phyloP scores from a whole-genome alignment of 2,329 filamentous ascomycete species.

The Cladophialophora bantiana region DNA sequence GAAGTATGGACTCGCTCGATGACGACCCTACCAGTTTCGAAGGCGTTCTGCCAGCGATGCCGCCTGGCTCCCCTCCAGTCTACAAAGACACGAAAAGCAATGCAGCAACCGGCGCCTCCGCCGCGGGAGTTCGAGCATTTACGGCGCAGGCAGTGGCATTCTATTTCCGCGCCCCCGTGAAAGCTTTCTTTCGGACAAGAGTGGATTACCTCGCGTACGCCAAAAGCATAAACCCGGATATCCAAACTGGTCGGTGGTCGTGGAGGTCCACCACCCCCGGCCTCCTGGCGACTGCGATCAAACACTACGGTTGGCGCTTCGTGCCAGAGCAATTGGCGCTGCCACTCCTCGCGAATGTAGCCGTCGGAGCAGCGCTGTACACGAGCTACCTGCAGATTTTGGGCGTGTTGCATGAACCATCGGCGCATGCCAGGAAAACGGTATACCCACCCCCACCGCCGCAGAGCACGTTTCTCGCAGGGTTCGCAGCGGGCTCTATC shows the following conservation, averaged over 20 bases:
- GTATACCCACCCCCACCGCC: conserved; percentile 66
- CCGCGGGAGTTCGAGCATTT: conserved; percentile 81
- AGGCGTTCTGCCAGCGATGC: conserved; percentile 35
- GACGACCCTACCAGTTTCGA: conserved; percentile 40
- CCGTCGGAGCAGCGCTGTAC: conserved; percentile 68
- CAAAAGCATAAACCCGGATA: conserved; percentile 66
- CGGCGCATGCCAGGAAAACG: conserved; percentile 63
- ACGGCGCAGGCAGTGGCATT: conserved; percentile 85
- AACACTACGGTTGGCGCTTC: conserved; percentile 68
- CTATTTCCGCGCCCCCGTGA: conserved; percentile 89
- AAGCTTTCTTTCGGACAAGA: conserved; percentile 88
- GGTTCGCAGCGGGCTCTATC: conserved; percentile 64
- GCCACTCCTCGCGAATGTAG: conserved; percentile 68
- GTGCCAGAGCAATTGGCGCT: conserved; percentile 70
- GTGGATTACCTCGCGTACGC: conserved; percentile 81
- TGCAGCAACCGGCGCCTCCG: conserved; percentile 77
- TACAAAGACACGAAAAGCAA: conserved; percentile 61
- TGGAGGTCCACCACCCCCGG: conserved; percentile 68
- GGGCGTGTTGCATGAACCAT: conserved; percentile 64
- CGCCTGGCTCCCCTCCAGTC: conserved; percentile 37
- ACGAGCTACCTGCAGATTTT: conserved; percentile 69
- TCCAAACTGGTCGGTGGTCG: conserved; percentile 58
- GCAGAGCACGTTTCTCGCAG: conserved; percentile 63
- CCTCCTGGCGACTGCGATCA: conserved; percentile 66
- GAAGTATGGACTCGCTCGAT: conserved; percentile 37